Evolutionary conservation across 331 rosid genomes (phyloP).

Genomic region (Dryas integrifolia): DNA sequence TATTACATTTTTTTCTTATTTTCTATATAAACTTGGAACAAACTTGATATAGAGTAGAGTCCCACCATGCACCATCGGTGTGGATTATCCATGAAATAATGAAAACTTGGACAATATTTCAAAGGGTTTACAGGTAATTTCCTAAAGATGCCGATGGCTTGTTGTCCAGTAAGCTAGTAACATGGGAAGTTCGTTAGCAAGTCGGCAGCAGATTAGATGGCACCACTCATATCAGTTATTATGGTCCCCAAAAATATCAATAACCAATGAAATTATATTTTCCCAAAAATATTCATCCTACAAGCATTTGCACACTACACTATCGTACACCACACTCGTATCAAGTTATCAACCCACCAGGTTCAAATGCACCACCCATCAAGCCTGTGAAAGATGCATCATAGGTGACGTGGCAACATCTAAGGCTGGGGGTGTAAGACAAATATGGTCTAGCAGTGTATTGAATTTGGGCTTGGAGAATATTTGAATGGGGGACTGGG

Average conservation of each 20-base stretch:
- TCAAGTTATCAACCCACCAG: not conserved
- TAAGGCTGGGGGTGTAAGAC: too few relatives aligned
- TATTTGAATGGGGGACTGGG: not conserved
- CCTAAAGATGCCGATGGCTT: not conserved
- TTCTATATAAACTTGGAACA: too few relatives aligned
- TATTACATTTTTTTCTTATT: too few relatives aligned
- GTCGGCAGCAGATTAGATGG: not conserved
- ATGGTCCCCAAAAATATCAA: not conserved
- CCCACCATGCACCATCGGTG: too few relatives aligned
- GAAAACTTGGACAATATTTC: too few relatives aligned
- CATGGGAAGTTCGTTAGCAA: conserved; percentile 10
- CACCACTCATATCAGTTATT: not conserved
- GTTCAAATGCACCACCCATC: too few relatives aligned
- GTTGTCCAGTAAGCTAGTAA: not conserved
- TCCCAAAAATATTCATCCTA: not conserved
- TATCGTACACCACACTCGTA: not conserved
- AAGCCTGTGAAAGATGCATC: too few relatives aligned
- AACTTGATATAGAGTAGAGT: too few relatives aligned
- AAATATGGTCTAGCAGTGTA: not conserved
- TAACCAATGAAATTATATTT: not conserved
- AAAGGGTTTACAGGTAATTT: conserved; percentile 1
- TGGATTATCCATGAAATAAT: too few relatives aligned
- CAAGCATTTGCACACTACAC: not conserved
- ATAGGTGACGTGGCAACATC: conserved; percentile 14
- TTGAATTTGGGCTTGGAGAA: not conserved